Base-by-base conservation (phyloP, 352 stramenopile genomes). In the Blastocystis sp. region DNA sequence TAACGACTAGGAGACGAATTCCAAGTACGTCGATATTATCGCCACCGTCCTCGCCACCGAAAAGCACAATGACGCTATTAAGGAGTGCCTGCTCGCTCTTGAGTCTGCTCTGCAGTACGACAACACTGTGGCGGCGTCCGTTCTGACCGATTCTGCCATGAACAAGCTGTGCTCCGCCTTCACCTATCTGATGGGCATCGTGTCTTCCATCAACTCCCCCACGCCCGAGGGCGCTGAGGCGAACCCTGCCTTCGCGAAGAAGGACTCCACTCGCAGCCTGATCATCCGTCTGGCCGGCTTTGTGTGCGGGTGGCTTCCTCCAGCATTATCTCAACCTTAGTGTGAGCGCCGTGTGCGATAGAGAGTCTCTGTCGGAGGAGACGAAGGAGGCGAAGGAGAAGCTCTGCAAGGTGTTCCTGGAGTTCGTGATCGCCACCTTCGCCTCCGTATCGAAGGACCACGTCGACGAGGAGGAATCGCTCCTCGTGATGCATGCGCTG, bases 401-500 rank as follows among this genome's bases (percentile, higher is more conserved):
- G 28, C 71, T 81, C 23, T 53, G 71, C n/a, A 14, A 9, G 10
- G 43, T 19, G 17, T 62, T 81, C 48, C 40, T 81, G 2, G n/a
- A 17, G 41, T 59, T 81, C 3, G 48, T 81, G 0, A 1, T 81
- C 48, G 28, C 53, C 21, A 38, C 41, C 17, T 81, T 81, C 45
- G 28, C 53, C 19, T 21, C 48, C 14, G 41, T 81, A 4, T 62
- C 48, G 40, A 11, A 62, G 45, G 48, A 81, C 21, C 43, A 11
- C 17, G 52, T 81, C 21, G 71, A 81, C 48, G 71, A 81, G 3
- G 34, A 19, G 53, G 56, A 81, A 7, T 62, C 48, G 64, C 71
- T 81, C 23, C 71, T 81, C 14, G 28, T 81, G 45, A 81, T 81
- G 28, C n/a, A 56, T 38, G 71, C 43, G 3, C 71, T 81, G 5